Conservation (phyloP, 805 yeast species). For the Debaryomyces hansenii region DNA sequence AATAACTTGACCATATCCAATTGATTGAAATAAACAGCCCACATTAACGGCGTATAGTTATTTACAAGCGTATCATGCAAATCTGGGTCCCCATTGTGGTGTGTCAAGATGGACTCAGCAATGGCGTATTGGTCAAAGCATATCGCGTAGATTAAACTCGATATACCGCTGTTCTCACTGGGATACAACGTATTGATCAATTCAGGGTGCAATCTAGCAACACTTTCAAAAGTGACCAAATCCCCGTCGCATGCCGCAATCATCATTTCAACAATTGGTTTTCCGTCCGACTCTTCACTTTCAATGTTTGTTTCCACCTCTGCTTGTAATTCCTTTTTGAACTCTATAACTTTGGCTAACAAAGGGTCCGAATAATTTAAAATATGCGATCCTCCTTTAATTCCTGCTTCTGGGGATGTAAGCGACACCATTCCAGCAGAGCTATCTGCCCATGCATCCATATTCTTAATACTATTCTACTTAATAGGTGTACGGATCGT, state of each 20-base stretch:
- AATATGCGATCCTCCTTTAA: slow-evolving; percentile 1
- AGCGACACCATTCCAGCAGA: slow-evolving; percentile 6
- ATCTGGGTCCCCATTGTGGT: slow-evolving; percentile 49
- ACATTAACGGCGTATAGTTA: slow-evolving; percentile 74
- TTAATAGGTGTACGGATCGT: not conserved
- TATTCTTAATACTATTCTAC: slow-evolving; percentile 5
- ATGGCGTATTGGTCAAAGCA: slow-evolving; percentile 51
- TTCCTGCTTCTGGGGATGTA: slow-evolving; percentile 4
- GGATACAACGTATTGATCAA: slow-evolving; percentile 21
- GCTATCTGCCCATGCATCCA: slow-evolving; percentile 24
- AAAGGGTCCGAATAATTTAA: slow-evolving; percentile 27
- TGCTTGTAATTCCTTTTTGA: slow-evolving; percentile 26
- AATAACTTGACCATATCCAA: slow-evolving; percentile 54
- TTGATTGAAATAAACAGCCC: slow-evolving; percentile 74
- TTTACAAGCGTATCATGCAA: slow-evolving; percentile 44
- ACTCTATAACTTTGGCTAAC: slow-evolving; percentile 22
- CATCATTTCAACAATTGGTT: slow-evolving; percentile 23
- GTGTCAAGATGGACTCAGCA: slow-evolving; percentile 46
- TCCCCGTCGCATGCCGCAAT: slow-evolving; percentile 40
- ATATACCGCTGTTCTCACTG: slow-evolving; percentile 28
- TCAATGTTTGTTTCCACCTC: slow-evolving; percentile 12
- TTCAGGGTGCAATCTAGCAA: slow-evolving; percentile 19
- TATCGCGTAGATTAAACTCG: slow-evolving; percentile 49
- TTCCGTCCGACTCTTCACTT: slow-evolving; percentile 7
- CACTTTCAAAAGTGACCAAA: slow-evolving; percentile 30